Percentiles rank a stretch among this genome's conserved stretches.
Evolutionary conservation across 108 stramenopile species (phyloP).

Genomic region (Heterococcus sp.): DNA sequence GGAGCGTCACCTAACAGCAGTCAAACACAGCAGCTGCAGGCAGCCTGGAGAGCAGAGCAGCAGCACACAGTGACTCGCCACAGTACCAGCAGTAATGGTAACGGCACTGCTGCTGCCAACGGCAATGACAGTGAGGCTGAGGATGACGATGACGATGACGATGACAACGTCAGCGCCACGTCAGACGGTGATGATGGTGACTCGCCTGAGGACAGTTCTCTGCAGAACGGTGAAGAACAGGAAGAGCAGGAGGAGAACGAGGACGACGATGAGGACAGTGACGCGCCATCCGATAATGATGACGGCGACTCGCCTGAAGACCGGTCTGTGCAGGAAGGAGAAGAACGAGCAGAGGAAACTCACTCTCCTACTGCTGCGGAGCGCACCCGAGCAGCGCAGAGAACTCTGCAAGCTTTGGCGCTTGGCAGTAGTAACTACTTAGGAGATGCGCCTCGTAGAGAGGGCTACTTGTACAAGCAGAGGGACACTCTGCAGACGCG

Average conservation of each 20-base stretch:
- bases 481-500: not conserved
- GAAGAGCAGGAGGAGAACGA: not conserved
- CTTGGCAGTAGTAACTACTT: not conserved
- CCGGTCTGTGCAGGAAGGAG: too few relatives aligned
- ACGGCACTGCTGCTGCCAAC: not conserved
- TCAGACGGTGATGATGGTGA: too few relatives aligned
- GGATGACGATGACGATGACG: not conserved
- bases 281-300: not conserved
- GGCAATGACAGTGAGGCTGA: not conserved
- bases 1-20: too few relatives aligned
- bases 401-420: not conserved
- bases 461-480: conserved; percentile 1
- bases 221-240: not conserved
- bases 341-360: too few relatives aligned
- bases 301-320: not conserved
- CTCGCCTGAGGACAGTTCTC: too few relatives aligned
- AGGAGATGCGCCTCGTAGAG: not conserved
- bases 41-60: not conserved
- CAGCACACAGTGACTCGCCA: too few relatives aligned
- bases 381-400: too few relatives aligned
- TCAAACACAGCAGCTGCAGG: not conserved
- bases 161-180: not conserved
- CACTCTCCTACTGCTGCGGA: too few relatives aligned
- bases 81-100: too few relatives aligned
- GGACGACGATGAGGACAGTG: not conserved